phyloP scores from a whole-genome alignment of 2,329 filamentous ascomycete species.

The Cladorrhinum sp. region DNA sequence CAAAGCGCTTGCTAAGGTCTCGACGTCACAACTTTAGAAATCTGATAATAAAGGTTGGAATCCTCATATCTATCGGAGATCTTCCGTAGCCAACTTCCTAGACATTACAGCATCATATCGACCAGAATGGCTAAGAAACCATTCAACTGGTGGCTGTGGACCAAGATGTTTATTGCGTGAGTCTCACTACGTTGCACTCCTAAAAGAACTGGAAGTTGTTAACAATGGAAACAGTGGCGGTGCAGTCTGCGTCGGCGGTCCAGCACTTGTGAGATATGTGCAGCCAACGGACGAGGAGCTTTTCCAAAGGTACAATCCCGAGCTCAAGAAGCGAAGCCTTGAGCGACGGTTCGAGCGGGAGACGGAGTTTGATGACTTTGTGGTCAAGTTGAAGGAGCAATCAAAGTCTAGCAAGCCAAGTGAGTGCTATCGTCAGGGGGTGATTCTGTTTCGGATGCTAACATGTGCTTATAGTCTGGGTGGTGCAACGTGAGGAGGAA shows the following conservation, averaged over 20 bases:
- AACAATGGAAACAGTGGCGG: conserved; percentile 57
- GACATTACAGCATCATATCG: not conserved
- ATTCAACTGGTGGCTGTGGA: conserved; percentile 54
- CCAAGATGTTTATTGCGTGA: conserved; percentile 71
- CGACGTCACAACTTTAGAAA: not conserved
- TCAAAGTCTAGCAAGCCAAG: conserved; percentile 90
- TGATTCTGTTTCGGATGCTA: not conserved
- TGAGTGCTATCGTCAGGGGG: conserved; percentile 43
- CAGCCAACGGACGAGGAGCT: conserved; percentile 88
- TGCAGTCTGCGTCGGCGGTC: conserved; percentile 75
- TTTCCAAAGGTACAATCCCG: conserved; percentile 88
- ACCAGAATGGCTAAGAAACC: conserved; percentile 40
- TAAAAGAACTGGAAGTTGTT: conserved; percentile 6
- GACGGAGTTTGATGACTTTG: conserved; percentile 87
- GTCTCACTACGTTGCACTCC: conserved; percentile 28
- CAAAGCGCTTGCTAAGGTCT: not conserved
- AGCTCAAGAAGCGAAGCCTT: conserved; percentile 84
- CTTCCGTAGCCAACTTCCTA: not conserved
- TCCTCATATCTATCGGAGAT: not conserved
- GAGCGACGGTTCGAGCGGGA: conserved; percentile 72
- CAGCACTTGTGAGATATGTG: conserved; percentile 75
- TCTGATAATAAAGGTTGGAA: not conserved
- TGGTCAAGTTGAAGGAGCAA: conserved; percentile 78
- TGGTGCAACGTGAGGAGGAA: conserved; percentile 47
- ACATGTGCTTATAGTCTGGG: conserved; percentile 42